Percentiles rank a stretch among this genome's conserved stretches.
These are phyloP conservation scores for Mimosa pudica DNA, from an alignment of 306 rosid species.

Conservation along the genomic window DNA sequence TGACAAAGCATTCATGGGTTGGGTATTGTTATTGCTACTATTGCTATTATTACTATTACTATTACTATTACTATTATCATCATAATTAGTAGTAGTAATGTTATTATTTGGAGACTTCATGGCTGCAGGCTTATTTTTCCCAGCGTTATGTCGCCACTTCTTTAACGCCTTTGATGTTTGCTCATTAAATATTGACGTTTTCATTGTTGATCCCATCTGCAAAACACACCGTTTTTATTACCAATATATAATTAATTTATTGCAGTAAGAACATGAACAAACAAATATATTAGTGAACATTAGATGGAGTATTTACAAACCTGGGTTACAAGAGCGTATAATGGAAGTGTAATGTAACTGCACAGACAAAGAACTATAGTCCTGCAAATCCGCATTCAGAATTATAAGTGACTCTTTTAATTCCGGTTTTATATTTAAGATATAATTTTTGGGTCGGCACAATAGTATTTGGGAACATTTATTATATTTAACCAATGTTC, in stretches of 20 bases:
- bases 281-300: no score
- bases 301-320: conserved; percentile 37
- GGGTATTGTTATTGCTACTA: conserved; percentile 32
- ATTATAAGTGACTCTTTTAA: neutral
- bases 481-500: no score
- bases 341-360: conserved; percentile 94
- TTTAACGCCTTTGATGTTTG: conserved; percentile 88
- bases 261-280: no score
- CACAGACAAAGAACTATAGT: conserved; percentile 61
- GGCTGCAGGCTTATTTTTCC: conserved; percentile 55
- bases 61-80: neutral
- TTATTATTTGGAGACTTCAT: conserved; percentile 40
- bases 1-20: conserved; percentile 49
- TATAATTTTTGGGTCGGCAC: no score
- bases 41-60: neutral
- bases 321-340: conserved; percentile 96
- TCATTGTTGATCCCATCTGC: conserved; percentile 97
- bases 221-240: conserved; percentile 16
- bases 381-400: conserved; percentile 46
- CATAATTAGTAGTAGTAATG: no score
- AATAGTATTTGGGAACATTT: no score
- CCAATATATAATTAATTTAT: neutral
- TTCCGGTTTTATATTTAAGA: no score
- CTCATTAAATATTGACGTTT: conserved; percentile 79
- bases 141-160: conserved; percentile 74